Base-by-base conservation (phyloP, 2,329 filamentous ascomycete genomes). In the Cordyceps fumosorosea region DNA sequence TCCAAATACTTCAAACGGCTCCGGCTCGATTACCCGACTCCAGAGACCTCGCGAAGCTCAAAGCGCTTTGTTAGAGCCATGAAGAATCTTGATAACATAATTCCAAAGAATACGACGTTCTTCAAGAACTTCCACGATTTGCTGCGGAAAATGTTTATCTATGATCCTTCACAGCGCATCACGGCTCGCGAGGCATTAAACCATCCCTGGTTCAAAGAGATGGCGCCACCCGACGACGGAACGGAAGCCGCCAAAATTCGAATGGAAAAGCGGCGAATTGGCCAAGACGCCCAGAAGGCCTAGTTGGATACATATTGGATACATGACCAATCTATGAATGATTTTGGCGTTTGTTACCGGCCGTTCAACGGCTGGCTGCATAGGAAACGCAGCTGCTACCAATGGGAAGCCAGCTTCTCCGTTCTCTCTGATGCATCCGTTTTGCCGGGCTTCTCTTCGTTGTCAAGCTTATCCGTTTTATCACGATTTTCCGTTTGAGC, bases 31-130 rank as follows among this genome's bases (percentile, higher is more conserved):
- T 89, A 89, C 65, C 87, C 87, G 3, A 82, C 81, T 2, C 67
- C 76, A 2, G 86, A 89, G 14, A 89, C 87, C 0, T 86, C 84
- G 0, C 78, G 86, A 62, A 85, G 86, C 3, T 89, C 86, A 1
- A 78, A 81, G 64, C 78, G 85, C 67, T 89, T 89, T 68, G 87
- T 89, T 14, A 86, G 86, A 72, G 86, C 85, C n/a, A 89, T 89
- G 87, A 89, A 89, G 72, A 80, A 79, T 61, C 75, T 89, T 32
- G 78, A 82, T 64, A 85, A 88, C 64, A 88, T 88, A 58, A 87
- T 89, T 47, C 86, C 85, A 0, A 76, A 77, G 5, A 84, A 77
- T 65, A 86, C 76, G 64, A 77, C 77, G 14, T 89, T 89, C 72
- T 76, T 86, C 62, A 79, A 78, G 64, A 81, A 84, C 64, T 89